phyloP scores from a whole-genome alignment of 2,329 filamentous ascomycete species.

The Aspergillus fumigatus region DNA sequence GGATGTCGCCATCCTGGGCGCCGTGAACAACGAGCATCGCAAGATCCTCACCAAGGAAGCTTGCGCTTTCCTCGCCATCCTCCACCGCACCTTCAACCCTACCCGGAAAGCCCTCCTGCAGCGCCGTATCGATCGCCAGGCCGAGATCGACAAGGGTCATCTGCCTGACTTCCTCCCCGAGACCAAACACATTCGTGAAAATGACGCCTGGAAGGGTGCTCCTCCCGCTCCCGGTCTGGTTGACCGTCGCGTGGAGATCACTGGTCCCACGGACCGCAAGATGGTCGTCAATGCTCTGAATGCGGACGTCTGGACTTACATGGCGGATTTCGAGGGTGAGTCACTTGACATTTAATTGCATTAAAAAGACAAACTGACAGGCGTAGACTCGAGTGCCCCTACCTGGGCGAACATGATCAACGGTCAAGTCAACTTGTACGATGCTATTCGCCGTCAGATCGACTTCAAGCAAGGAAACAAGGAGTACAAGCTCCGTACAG shows the following conservation, averaged over 20 bases:
- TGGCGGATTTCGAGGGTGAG: constrained; percentile 97
- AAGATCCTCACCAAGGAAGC: constrained; percentile 92
- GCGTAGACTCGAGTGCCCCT: constrained; percentile 80
- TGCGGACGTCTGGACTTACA: constrained; percentile 95
- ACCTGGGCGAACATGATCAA: constrained; percentile 99
- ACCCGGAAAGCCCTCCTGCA: constrained; percentile 86
- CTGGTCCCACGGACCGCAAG: constrained; percentile 93
- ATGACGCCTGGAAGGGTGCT: constrained; percentile 89
- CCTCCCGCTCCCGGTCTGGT: constrained; percentile 86
- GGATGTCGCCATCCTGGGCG: constrained; percentile 80
- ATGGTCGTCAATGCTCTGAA: constrained; percentile 99
- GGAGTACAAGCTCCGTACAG: constrained; percentile 95
- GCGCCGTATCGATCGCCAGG: constrained; percentile 78
- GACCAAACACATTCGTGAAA: constrained; percentile 91
- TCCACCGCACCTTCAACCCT: constrained; percentile 90
- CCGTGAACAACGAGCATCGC: constrained; percentile 70
- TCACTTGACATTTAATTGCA: constrained; percentile 4
- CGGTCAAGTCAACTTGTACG: constrained; percentile 95
- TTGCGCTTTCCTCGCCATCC: constrained; percentile 83
- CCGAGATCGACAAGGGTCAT: constrained; percentile 83
- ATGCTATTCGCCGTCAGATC: constrained; percentile 86
- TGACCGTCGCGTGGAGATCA: constrained; percentile 94
- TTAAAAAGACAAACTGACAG: background rate
- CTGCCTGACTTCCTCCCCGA: constrained; percentile 93
- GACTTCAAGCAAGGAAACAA: constrained; percentile 95